phyloP scores from a whole-genome alignment of 495 filamentous ascomycete genomes.

The Hypoxylon crocopeplum region DNA sequence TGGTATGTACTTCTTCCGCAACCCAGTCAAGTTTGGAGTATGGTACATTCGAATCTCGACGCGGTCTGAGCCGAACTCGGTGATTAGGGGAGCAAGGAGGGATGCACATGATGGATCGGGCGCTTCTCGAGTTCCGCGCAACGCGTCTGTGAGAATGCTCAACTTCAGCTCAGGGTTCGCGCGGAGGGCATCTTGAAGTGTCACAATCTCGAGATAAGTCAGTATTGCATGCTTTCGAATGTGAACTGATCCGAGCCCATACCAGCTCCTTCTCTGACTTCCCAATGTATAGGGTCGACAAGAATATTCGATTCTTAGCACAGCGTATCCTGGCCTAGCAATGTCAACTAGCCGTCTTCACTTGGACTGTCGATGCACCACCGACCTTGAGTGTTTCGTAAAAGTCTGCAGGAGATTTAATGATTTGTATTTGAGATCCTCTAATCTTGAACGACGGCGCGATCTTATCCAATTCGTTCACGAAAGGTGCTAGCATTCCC shows the following conservation, averaged over 20 bases:
- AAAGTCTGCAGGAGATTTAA: constrained; percentile 82
- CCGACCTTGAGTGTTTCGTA: constrained; percentile 86
- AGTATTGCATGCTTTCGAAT: too few species aligned
- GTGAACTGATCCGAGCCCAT: constrained; percentile 17
- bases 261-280: constrained; percentile 91
- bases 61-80: constrained; percentile 82
- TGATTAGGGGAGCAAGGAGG: constrained; percentile 78
- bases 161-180: constrained; percentile 79
- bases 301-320: constrained; percentile 80
- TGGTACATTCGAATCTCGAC: constrained; percentile 97
- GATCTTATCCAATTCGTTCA: constrained; percentile 83
- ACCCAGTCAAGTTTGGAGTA: constrained; percentile 90
- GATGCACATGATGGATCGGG: constrained; percentile 90
- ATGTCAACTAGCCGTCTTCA: constrained; percentile 17
- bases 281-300: constrained; percentile 95
- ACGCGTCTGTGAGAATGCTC: constrained; percentile 90
- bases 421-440: constrained; percentile 78
- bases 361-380: constrained; percentile 8
- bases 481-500: constrained; percentile 69
- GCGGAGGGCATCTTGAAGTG: constrained; percentile 75
- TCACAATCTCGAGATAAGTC: constrained; percentile 64
- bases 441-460: constrained; percentile 87
- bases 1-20: constrained; percentile 82
- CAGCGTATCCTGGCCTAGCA: constrained; percentile 76
- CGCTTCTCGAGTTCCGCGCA: constrained; percentile 90